phyloP scores from a whole-genome alignment of 352 stramenopile genomes.

The Phytophthora colocasiae region DNA sequence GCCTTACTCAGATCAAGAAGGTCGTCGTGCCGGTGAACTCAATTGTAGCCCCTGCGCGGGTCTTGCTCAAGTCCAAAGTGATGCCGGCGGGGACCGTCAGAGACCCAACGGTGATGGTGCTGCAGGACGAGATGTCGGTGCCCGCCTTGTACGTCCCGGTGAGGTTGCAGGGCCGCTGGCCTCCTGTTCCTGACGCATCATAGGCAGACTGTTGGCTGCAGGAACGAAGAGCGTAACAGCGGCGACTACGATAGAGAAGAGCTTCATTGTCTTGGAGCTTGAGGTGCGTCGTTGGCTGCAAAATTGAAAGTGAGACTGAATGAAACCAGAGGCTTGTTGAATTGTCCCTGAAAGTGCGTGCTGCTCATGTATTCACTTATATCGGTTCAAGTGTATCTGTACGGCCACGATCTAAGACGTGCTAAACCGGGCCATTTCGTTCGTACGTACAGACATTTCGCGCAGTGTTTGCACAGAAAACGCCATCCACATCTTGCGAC shows the following conservation, averaged over 20 bases:
- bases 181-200: conserved; percentile 26
- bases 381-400: neutral
- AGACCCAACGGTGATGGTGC: conserved; percentile 30
- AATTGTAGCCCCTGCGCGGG: conserved; percentile 42
- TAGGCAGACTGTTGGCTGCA: conserved; percentile 10
- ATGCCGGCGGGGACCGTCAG: conserved; percentile 40
- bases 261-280: conserved; percentile 30
- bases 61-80: conserved; percentile 41
- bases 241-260: conserved; percentile 14
- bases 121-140: conserved; percentile 38
- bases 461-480: neutral
- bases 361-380: neutral
- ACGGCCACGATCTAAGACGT: conserved; percentile 1
- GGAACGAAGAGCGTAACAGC: conserved; percentile 4
- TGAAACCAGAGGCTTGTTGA: neutral
- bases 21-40: no score
- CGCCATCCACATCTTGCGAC: conserved; percentile 2
- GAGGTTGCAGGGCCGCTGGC: conserved; percentile 28
- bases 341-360: neutral
- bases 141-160: conserved; percentile 40
- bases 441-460: conserved; percentile 7
- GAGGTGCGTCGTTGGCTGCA: conserved; percentile 4
- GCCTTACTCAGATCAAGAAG: conserved; percentile 41
- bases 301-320: conserved; percentile 20
- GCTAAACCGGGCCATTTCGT: conserved; percentile 19